Evolutionary conservation across 2,329 filamentous ascomycete species (phyloP).

Genomic region (Escovopsis sp.): DNA sequence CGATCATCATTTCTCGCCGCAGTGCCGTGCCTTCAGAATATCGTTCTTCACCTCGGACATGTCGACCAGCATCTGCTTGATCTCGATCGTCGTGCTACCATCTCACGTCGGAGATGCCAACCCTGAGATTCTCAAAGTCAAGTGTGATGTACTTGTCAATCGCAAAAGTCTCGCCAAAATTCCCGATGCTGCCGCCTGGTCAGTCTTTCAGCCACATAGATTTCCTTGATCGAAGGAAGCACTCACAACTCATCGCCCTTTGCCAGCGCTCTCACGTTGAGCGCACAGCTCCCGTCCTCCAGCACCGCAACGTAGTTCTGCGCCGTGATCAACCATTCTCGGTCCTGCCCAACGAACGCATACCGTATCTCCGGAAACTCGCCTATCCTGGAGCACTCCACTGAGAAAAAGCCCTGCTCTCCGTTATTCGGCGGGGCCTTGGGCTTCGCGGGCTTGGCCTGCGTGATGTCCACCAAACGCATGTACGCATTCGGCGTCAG

Average conservation of each 20-base stretch:
- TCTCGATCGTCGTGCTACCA: neutral
- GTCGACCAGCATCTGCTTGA: neutral
- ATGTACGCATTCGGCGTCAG: slow-evolving; percentile 8
- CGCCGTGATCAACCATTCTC: slow-evolving; percentile 6
- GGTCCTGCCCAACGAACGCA: slow-evolving; percentile 6
- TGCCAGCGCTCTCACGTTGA: slow-evolving; percentile 8
- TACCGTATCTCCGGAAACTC: slow-evolving; percentile 6
- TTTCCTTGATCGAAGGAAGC: neutral
- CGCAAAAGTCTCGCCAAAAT: slow-evolving; percentile 10
- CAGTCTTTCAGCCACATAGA: neutral
- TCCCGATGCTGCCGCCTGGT: slow-evolving; percentile 5
- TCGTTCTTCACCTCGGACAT: no score
- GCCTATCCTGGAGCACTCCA: slow-evolving; percentile 6
- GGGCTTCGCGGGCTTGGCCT: slow-evolving; percentile 4
- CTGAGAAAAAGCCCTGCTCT: slow-evolving; percentile 7
- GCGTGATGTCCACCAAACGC: slow-evolving; percentile 7
- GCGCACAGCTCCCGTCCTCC: slow-evolving; percentile 7
- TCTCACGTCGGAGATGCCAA: slow-evolving; percentile 5
- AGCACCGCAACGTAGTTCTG: slow-evolving; percentile 8
- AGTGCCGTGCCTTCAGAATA: no score
- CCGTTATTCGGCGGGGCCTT: slow-evolving; percentile 9
- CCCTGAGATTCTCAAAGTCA: slow-evolving; percentile 5
- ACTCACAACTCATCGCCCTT: slow-evolving; percentile 8
- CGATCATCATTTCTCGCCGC: no score
- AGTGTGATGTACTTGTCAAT: slow-evolving; percentile 10